These are phyloP conservation scores for Lycium barbarum DNA, from an alignment of 257 asterid species.

Conservation along the genomic window DNA sequence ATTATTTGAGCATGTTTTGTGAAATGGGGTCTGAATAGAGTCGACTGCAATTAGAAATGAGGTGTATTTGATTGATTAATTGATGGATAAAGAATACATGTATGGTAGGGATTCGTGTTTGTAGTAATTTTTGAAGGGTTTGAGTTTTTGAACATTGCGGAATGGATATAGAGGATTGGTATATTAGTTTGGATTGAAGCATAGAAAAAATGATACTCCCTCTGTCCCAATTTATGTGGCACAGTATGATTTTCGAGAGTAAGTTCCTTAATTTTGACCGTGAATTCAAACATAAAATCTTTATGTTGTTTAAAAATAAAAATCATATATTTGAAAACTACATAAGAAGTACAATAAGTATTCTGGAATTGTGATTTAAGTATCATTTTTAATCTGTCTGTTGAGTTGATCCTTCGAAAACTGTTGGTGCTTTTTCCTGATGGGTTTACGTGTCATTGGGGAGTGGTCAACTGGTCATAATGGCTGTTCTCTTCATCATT, in stretches of 20 bases:
- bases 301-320: too few relatives aligned
- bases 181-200: neutral
- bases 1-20: neutral
- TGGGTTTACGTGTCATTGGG: neutral
- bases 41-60: neutral
- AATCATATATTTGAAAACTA: too few relatives aligned
- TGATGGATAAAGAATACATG: neutral
- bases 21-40: constrained; percentile 13
- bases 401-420: neutral
- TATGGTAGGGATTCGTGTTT: neutral
- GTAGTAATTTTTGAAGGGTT: neutral
- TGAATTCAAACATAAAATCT: too few relatives aligned
- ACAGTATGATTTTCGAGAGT: too few relatives aligned
- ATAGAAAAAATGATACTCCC: neutral
- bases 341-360: too few relatives aligned
- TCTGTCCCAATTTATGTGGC: too few relatives aligned
- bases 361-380: constrained; percentile 1
- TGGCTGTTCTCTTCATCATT: neutral
- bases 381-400: neutral
- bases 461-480: neutral
- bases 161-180: neutral
- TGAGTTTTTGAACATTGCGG: neutral
- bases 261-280: too few relatives aligned
- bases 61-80: constrained; percentile 4
- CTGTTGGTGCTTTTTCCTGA: neutral